These are phyloP conservation scores for Candida mattraensis DNA, from an alignment of 805 yeast species.

Conservation along the genomic window DNA sequence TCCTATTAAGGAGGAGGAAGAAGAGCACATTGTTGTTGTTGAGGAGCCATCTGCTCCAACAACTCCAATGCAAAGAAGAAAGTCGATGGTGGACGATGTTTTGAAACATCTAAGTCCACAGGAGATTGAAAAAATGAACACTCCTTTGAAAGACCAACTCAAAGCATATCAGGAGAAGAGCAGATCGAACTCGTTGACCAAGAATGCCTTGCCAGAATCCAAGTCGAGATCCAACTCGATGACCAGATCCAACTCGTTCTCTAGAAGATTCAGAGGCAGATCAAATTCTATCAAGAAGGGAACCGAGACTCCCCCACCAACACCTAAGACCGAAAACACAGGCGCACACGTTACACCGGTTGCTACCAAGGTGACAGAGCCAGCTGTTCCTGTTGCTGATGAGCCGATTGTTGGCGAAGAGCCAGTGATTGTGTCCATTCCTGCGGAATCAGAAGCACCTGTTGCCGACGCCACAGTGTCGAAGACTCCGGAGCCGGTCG, in stretches of 20 bases:
- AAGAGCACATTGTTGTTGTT: slow-evolving; percentile 9
- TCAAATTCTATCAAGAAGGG: slow-evolving; percentile 19
- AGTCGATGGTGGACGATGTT: slow-evolving; percentile 35
- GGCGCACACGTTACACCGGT: slow-evolving; percentile 23
- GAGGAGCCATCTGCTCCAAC: slow-evolving; percentile 10
- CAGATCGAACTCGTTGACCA: slow-evolving; percentile 45
- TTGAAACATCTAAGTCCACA: slow-evolving; percentile 29
- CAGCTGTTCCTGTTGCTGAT: slow-evolving; percentile 1
- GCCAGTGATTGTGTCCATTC: slow-evolving; percentile 8
- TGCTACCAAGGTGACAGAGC: slow-evolving; percentile 7
- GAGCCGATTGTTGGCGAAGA: slow-evolving; percentile 14
- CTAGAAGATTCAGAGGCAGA: slow-evolving; percentile 18
- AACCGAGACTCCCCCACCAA: slow-evolving; percentile 22
- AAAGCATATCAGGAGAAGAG: slow-evolving; percentile 31
- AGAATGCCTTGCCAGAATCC: slow-evolving; percentile 39
- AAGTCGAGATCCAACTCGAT: slow-evolving; percentile 27
- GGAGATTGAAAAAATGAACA: slow-evolving; percentile 29
- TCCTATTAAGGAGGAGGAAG: slow-evolving; percentile 34
- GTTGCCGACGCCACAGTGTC: slow-evolving; percentile 4
- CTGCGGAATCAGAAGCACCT: slow-evolving; percentile 6
- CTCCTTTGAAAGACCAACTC: slow-evolving; percentile 29
- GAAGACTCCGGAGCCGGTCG: slow-evolving; percentile 4
- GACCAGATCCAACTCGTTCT: slow-evolving; percentile 19
- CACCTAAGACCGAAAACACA: slow-evolving; percentile 20
- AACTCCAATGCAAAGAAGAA: slow-evolving; percentile 21